These are phyloP conservation scores for Clitopilus passeckerianus DNA, from an alignment of 768 basidiomycete species.

Conservation along the genomic window DNA sequence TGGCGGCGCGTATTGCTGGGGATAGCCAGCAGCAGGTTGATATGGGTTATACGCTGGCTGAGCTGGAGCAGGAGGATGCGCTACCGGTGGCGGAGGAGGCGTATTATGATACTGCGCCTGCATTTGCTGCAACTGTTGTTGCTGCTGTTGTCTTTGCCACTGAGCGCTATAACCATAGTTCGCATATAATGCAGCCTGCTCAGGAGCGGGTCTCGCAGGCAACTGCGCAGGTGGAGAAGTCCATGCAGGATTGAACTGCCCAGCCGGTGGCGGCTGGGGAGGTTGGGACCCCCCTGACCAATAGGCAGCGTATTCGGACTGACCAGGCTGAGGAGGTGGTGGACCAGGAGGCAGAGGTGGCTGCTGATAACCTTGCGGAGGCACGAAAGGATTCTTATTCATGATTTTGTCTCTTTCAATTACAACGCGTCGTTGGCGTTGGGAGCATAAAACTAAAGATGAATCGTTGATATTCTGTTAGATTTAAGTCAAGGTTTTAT, in stretches of 20 bases:
- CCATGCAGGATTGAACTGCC: conserved; percentile 65
- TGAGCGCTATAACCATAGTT: conserved; percentile 89
- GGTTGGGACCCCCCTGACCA: conserved; percentile 60
- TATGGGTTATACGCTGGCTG: conserved; percentile 73
- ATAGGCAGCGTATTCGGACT: conserved; percentile 75
- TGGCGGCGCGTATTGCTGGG: conserved; percentile 66
- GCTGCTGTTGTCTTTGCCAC: conserved; percentile 64
- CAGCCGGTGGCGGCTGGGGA: conserved; percentile 44
- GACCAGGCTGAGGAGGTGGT: conserved; percentile 61
- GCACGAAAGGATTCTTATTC: conserved; percentile 85
- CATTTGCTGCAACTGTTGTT: conserved; percentile 38
- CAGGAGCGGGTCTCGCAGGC: conserved; percentile 57
- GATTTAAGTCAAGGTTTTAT: conserved; percentile 4
- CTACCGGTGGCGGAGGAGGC: conserved; percentile 46
- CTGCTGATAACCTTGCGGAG: conserved; percentile 66
- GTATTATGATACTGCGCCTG: conserved; percentile 48
- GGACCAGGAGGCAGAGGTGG: conserved; percentile 80
- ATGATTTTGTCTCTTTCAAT: conserved; percentile 29
- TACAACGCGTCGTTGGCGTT: conserved; percentile 12
- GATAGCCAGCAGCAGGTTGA: conserved; percentile 62
- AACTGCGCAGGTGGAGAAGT: conserved; percentile 45
- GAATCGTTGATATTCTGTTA: conserved; percentile 1
- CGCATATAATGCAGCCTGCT: conserved; percentile 83
- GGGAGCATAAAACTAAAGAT: conserved; percentile 12
- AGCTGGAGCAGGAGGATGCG: conserved; percentile 50